These are phyloP conservation scores for Tolypocladium guangdongense DNA, from an alignment of 2,329 filamentous ascomycete genomes.

Conservation along the genomic window DNA sequence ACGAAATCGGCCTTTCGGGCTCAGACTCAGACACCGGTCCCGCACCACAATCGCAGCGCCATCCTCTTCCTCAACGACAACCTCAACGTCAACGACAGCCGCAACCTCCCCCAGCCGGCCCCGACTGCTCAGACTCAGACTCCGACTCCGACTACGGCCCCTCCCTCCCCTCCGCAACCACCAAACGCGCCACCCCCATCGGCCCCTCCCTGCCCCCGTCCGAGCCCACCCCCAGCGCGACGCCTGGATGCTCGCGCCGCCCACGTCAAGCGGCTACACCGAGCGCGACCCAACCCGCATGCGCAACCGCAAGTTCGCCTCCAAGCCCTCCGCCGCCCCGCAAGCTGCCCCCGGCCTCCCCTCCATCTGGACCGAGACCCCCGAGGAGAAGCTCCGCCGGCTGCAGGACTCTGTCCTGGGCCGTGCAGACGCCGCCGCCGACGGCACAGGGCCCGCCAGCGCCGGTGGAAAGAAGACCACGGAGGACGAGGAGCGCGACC, in stretches of 20 bases:
- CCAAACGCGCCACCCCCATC: slow-evolving; percentile 34
- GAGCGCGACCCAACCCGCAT: slow-evolving; percentile 76
- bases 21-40: slow-evolving; percentile 24
- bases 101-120: slow-evolving; percentile 14
- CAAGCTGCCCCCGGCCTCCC: slow-evolving; percentile 32
- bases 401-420: slow-evolving; percentile 77
- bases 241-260: slow-evolving; percentile 73
- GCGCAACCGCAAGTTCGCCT: slow-evolving; percentile 72
- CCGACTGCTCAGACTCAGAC: slow-evolving; percentile 31
- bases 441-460: slow-evolving; percentile 26
- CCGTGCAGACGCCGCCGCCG: slow-evolving; percentile 35
- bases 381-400: slow-evolving; percentile 73
- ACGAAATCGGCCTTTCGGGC: slow-evolving; percentile 30
- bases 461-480: slow-evolving; percentile 29
- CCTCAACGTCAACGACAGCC: slow-evolving; percentile 20
- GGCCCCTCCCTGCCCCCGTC: slow-evolving; percentile 23
- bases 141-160: slow-evolving; percentile 42
- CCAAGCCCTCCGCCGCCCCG: slow-evolving; percentile 29
- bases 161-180: slow-evolving; percentile 38
- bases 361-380: slow-evolving; percentile 84
- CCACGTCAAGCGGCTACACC: slow-evolving; percentile 40
- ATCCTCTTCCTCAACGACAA: slow-evolving; percentile 12
- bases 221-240: slow-evolving; percentile 53
- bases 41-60: slow-evolving; percentile 9
- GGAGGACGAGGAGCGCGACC: slow-evolving; percentile 46